phyloP scores from a whole-genome alignment of 805 yeast species.

The Sugiyamaella floridensis region DNA sequence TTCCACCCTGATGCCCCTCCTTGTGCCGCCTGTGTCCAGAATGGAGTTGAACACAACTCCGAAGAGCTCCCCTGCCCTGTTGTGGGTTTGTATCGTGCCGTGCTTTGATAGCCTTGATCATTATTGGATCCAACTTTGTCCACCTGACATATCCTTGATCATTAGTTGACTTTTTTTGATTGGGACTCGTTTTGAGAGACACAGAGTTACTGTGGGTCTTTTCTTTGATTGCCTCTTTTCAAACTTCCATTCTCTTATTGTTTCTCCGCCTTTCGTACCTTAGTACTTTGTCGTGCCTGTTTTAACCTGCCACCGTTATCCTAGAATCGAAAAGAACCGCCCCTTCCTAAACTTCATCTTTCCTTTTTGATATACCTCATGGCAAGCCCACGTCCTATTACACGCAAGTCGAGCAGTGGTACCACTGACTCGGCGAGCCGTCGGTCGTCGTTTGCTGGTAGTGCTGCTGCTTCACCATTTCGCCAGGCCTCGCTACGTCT shows the following conservation, averaged over 20 bases:
- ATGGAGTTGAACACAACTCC: background rate
- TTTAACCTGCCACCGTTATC: no score
- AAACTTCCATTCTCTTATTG: no score
- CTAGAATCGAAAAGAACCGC: background rate
- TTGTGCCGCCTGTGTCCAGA: background rate
- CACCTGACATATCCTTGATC: background rate
- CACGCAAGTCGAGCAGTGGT: background rate
- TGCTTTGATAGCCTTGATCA: background rate
- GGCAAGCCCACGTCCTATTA: conserved; percentile 7
- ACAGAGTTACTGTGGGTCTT: no score
- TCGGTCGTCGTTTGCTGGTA: conserved; percentile 5
- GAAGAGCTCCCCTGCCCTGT: background rate
- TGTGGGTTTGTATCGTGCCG: background rate
- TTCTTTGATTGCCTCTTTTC: no score
- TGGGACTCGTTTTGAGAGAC: no score
- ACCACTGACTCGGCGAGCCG: conserved; percentile 1
- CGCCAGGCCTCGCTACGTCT: conserved; percentile 18
- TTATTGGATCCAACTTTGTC: background rate
- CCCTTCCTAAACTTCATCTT: background rate
- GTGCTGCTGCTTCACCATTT: conserved; percentile 15
- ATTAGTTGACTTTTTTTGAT: no score
- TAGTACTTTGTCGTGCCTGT: no score
- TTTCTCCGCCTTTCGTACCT: no score
- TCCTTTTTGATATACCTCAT: background rate
- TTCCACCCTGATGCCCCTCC: no score